Conservation (phyloP, 2,329 filamentous ascomycete genomes). For the Xylaria sp. region DNA sequence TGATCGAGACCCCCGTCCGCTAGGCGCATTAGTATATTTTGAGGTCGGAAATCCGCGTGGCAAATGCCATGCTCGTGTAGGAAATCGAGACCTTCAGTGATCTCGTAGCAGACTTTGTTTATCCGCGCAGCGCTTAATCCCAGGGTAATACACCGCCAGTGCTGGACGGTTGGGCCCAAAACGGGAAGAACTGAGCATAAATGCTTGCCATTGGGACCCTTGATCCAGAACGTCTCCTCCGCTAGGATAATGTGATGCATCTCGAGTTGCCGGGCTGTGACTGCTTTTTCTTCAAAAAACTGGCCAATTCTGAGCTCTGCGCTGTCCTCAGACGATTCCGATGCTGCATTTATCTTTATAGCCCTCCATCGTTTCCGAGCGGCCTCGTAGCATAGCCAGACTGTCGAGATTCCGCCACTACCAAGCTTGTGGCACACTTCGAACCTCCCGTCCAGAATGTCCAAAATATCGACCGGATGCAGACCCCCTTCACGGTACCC, state of each 20-base stretch:
- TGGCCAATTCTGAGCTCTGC: slow-evolving; percentile 18
- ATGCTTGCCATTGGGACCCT: slow-evolving; percentile 36
- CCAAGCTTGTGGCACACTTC: slow-evolving; percentile 37
- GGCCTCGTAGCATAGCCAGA: slow-evolving; percentile 39
- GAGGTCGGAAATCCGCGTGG: slow-evolving; percentile 33
- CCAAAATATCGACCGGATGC: slow-evolving; percentile 21
- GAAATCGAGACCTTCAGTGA: slow-evolving; percentile 26
- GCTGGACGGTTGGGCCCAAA: slow-evolving; percentile 18
- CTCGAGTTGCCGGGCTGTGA: slow-evolving; percentile 6
- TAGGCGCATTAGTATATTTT: slow-evolving; percentile 32
- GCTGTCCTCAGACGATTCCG: slow-evolving; percentile 20
- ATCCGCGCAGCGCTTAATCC: not conserved
- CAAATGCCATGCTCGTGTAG: slow-evolving; percentile 30
- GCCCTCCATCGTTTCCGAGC: slow-evolving; percentile 34
- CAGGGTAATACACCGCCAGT: slow-evolving; percentile 30
- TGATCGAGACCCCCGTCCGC: slow-evolving; percentile 25
- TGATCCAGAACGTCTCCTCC: slow-evolving; percentile 31
- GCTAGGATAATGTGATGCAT: slow-evolving; percentile 26
- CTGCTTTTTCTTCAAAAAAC: not conserved
- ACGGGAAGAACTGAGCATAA: slow-evolving; percentile 37
- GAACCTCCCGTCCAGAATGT: slow-evolving; percentile 23
- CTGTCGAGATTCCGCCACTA: slow-evolving; percentile 33
- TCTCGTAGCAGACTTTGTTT: slow-evolving; percentile 28
- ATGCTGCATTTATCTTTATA: slow-evolving; percentile 32
- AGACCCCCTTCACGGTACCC: slow-evolving; percentile 25